phyloP scores from a whole-genome alignment of 164 flowering plant species.

The Taxillus chinensis region DNA sequence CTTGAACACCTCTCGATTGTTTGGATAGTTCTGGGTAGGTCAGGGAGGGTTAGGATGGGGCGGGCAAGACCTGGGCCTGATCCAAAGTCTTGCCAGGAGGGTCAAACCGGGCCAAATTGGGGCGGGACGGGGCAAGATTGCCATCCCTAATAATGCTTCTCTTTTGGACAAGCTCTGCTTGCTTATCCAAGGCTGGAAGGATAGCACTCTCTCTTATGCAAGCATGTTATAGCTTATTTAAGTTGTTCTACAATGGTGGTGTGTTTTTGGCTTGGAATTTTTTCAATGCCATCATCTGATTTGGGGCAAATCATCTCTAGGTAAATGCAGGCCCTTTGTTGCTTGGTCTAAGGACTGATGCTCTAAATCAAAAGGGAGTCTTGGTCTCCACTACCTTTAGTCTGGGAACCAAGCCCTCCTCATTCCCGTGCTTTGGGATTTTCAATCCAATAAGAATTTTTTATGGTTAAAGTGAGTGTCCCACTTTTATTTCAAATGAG shows the following conservation, averaged over 20 bases:
- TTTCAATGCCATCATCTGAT: neutral
- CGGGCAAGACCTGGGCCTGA: too few relatives aligned
- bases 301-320: neutral
- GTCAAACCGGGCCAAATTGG: too few relatives aligned
- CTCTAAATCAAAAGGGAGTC: neutral
- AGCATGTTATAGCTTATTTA: neutral
- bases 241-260: neutral
- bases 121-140: too few relatives aligned
- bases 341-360: neutral
- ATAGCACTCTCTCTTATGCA: neutral
- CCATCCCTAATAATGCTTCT: too few relatives aligned
- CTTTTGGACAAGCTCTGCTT: neutral
- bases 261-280: neutral
- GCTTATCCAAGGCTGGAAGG: neutral
- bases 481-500: constrained; percentile 8
- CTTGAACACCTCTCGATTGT: too few relatives aligned
- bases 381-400: neutral
- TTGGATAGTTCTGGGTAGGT: too few relatives aligned
- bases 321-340: neutral
- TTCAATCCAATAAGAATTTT: neutral
- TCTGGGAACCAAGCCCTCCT: neutral
- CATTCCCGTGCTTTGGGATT: neutral
- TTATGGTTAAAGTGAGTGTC: neutral
- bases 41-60: too few relatives aligned
- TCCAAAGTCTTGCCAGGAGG: too few relatives aligned